Evolutionary conservation across 2,329 filamentous ascomycete genomes (phyloP).

Genomic region (Coniochaeta sp.): DNA sequence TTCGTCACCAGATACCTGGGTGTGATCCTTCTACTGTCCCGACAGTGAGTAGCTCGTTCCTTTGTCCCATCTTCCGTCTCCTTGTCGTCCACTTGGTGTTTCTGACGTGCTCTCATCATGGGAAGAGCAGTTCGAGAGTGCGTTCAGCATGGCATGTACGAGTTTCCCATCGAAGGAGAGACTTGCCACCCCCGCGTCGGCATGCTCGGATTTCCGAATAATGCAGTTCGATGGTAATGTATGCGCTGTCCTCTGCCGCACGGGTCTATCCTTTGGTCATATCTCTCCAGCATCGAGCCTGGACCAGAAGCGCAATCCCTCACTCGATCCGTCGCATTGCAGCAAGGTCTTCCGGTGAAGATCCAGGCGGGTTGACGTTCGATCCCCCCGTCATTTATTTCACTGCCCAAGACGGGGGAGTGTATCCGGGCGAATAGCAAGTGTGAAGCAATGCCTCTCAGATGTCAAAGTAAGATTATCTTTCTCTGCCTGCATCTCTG

Average conservation of each 20-base stretch:
- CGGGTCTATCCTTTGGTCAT: background rate
- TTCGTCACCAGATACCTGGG: no score
- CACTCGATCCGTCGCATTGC: background rate
- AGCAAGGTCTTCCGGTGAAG: background rate
- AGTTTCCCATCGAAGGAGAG: background rate
- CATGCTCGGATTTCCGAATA: background rate
- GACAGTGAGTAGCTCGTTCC: no score
- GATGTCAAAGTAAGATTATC: background rate
- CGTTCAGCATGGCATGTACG: background rate
- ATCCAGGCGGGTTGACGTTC: background rate
- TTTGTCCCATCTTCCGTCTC: no score
- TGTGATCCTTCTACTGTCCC: no score
- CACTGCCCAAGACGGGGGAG: background rate
- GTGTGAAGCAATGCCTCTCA: background rate
- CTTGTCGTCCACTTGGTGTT: background rate
- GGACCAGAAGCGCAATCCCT: background rate
- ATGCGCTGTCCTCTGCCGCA: background rate
- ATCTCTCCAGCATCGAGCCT: background rate
- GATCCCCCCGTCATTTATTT: background rate
- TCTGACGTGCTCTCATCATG: background rate
- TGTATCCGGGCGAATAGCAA: background rate
- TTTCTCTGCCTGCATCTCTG: background rate
- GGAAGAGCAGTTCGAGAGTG: background rate
- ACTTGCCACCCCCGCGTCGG: background rate
- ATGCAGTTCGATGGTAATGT: background rate